These are phyloP conservation scores for Arthrinium puccinioides DNA, from an alignment of 2,329 filamentous ascomycete species.

Conservation along the genomic window DNA sequence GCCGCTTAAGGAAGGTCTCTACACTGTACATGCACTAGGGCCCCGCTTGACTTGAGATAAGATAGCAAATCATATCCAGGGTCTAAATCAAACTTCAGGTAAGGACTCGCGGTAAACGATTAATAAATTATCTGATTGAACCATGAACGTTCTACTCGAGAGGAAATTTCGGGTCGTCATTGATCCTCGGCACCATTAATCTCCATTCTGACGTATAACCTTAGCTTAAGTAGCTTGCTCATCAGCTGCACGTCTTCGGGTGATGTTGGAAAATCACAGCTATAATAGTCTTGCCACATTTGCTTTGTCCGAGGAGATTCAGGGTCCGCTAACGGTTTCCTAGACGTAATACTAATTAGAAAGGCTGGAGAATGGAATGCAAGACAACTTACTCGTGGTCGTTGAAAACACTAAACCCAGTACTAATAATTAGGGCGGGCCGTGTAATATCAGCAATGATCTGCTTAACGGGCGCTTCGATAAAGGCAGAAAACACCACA, in stretches of 20 bases:
- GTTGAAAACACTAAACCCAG: not conserved
- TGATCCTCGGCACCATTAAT: not conserved
- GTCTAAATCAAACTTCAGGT: too few species aligned
- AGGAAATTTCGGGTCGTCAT: not conserved
- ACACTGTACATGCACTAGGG: too few species aligned
- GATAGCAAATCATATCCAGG: too few species aligned
- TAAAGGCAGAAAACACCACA: constrained; percentile 24
- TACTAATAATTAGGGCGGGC: constrained; percentile 15
- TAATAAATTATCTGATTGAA: too few species aligned
- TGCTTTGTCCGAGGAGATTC: constrained; percentile 14
- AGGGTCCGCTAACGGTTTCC: constrained; percentile 10
- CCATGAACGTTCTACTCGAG: too few species aligned
- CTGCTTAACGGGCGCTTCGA: constrained; percentile 26
- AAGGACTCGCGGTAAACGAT: too few species aligned
- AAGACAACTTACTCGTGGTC: constrained; percentile 3
- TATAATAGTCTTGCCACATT: constrained; percentile 14
- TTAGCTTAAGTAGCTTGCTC: not conserved
- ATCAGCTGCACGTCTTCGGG: not conserved
- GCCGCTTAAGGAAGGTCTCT: too few species aligned
- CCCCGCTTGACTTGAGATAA: too few species aligned
- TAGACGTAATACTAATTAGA: constrained; percentile 8
- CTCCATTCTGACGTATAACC: not conserved
- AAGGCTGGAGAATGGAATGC: constrained; percentile 1
- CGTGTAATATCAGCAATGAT: constrained; percentile 29
- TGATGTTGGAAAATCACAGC: not conserved